These are phyloP conservation scores for Omphalea diandra DNA, from an alignment of 441 rosid species.

Conservation along the genomic window DNA sequence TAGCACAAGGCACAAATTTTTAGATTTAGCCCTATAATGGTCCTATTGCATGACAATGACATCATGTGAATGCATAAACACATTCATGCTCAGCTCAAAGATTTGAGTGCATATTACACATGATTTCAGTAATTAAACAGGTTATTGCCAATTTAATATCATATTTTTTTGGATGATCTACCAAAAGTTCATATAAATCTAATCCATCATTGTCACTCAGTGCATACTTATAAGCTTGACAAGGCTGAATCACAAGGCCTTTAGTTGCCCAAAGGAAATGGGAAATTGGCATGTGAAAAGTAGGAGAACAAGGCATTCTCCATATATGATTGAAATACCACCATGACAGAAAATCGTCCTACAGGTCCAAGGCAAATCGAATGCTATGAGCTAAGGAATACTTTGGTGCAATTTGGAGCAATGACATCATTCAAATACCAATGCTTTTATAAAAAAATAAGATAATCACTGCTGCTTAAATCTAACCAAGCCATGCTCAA, in stretches of 20 bases:
- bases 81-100: neutral
- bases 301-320: neutral
- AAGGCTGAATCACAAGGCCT: neutral
- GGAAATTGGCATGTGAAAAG: neutral
- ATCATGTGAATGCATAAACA: neutral
- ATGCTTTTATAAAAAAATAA: neutral
- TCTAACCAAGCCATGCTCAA: neutral
- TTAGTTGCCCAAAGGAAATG: no score
- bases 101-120: neutral
- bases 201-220: neutral
- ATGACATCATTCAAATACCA: neutral
- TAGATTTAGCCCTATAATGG: neutral
- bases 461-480: neutral
- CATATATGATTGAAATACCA: neutral
- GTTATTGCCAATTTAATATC: neutral
- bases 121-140: neutral
- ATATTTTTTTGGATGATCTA: neutral
- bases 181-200: constrained; percentile 2
- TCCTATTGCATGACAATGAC: neutral
- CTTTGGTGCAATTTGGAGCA: neutral
- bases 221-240: neutral
- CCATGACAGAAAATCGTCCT: neutral
- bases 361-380: neutral
- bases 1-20: neutral
- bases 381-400: neutral